Conservation (phyloP, 2,329 filamentous ascomycete genomes). For the Ceratocystis colombiana region DNA sequence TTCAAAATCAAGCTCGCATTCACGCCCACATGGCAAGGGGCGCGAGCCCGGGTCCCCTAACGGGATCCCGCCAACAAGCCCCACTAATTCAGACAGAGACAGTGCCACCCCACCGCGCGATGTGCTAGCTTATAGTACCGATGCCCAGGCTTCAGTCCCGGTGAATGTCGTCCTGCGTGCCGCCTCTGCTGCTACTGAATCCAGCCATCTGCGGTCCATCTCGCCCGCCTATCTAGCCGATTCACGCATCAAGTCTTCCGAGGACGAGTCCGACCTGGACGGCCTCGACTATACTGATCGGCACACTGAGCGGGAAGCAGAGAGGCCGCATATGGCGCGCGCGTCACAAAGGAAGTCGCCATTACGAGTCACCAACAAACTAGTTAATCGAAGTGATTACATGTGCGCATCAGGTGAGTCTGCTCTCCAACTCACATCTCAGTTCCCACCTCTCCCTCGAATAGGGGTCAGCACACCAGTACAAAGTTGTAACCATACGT, state of each 20-base stretch:
- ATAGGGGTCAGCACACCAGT: not conserved
- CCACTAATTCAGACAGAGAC: not conserved
- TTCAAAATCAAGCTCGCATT: too few species aligned
- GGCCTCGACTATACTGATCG: conserved; percentile 31
- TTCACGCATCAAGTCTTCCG: conserved; percentile 2
- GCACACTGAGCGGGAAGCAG: conserved; percentile 24
- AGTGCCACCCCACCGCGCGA: not conserved
- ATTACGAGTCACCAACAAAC: conserved; percentile 22
- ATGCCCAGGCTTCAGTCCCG: not conserved
- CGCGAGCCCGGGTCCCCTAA: not conserved
- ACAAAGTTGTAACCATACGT: conserved; percentile 6
- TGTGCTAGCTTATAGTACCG: not conserved
- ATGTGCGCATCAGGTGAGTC: conserved; percentile 56
- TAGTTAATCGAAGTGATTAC: conserved; percentile 53
- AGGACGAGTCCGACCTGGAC: conserved; percentile 35
- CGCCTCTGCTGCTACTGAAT: not conserved
- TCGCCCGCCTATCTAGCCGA: conserved; percentile 8
- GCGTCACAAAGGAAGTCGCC: conserved; percentile 17
- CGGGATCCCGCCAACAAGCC: not conserved
- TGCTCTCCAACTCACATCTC: conserved; percentile 2
- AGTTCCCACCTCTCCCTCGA: not conserved
- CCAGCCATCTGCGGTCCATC: not conserved
- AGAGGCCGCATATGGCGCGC: conserved; percentile 15
- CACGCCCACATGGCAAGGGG: not conserved
- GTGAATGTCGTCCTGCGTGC: not conserved